Evolutionary conservation across 1,139 yeast genomes (phyloP), one percentile per base, ranked within the genome.

Genomic region (Hansenula sp.): DNA sequence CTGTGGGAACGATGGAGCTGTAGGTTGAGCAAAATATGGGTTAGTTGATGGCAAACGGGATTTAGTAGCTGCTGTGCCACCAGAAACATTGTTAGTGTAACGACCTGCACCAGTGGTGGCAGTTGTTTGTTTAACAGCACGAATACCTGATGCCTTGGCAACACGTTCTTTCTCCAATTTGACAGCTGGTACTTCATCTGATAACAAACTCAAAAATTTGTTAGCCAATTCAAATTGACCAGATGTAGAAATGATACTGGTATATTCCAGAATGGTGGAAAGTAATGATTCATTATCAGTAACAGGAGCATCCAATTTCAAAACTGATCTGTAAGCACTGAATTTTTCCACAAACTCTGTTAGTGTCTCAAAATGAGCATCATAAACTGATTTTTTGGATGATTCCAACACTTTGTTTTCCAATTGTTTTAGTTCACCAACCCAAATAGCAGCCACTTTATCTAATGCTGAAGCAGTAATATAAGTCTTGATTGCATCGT

Each of bases 141-240:
- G 22, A 38, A 55, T 52, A 33, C 68, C 68, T n/a, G 67, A 60
- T 9, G 95, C 95, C 52, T 77, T 80, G 33, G 71, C 54, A 32
- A 90, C 82, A 55, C 97, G 80, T 50, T 87, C 94, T 62, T 81
- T 84, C 55, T 87, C 96, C 35, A 76, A 62, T 34, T 72, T 70
- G 20, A 78, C 78, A 34, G 75, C 78, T 32, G 77, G 75, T 46
- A 75, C 73, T 40, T 67, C 68, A 40, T 79, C 82, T 9, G 97
- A 96, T 50, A 90, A 69, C 45, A 83, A 70, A 40, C 72, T 71
- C 54, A 90, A 73, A 53, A 86, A 79, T 48, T 73, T 75, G 47
- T 72, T 75, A 4, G 97, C 97, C 51, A 92, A 68, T 16, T 82
- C 95, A 54, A 87, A 81, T 48, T 86, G 82, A 21, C 97, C 97